These are phyloP conservation scores for Striga asiatica DNA, from an alignment of 257 asterid genomes.

Conservation along the genomic window DNA sequence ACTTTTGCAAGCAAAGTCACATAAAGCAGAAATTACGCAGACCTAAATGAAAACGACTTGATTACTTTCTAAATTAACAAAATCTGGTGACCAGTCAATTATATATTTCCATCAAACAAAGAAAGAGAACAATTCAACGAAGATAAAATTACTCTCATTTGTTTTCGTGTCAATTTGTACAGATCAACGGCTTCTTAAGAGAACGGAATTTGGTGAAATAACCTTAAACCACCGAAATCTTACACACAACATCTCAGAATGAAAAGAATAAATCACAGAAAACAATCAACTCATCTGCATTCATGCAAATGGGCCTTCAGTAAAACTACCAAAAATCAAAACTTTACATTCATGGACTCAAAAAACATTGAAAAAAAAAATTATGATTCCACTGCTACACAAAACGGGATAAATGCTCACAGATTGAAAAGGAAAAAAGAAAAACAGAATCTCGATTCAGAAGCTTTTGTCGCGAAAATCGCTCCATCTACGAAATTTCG, in stretches of 20 bases:
- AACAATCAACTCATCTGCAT: slow-evolving; percentile 4
- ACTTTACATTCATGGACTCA: slow-evolving; percentile 12
- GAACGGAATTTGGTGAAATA: not conserved
- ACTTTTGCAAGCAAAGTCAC: not conserved
- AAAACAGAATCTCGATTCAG: slow-evolving; percentile 38
- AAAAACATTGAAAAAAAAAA: not conserved
- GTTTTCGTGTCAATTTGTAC: not conserved
- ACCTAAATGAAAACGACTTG: not conserved
- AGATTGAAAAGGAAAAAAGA: slow-evolving; percentile 11
- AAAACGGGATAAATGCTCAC: slow-evolving; percentile 23
- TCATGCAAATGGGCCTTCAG: slow-evolving; percentile 21
- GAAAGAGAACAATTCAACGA: not conserved
- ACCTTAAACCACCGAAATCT: too few relatives aligned
- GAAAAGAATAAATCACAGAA: slow-evolving; percentile 11
- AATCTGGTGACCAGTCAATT: slow-evolving; percentile 1
- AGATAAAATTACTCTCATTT: not conserved
- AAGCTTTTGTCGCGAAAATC: slow-evolving; percentile 44
- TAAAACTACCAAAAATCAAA: slow-evolving; percentile 18
- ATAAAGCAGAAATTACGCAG: too few relatives aligned
- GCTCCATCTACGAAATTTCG: slow-evolving; percentile 41
- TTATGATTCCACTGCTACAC: not conserved
- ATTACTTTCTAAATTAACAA: not conserved
- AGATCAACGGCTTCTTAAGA: not conserved
- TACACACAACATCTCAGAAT: not conserved
- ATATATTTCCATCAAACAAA: slow-evolving; percentile 9